These are phyloP conservation scores for Pseudogymnoascus sp. DNA, from an alignment of 2,329 filamentous ascomycete species.

Conservation along the genomic window DNA sequence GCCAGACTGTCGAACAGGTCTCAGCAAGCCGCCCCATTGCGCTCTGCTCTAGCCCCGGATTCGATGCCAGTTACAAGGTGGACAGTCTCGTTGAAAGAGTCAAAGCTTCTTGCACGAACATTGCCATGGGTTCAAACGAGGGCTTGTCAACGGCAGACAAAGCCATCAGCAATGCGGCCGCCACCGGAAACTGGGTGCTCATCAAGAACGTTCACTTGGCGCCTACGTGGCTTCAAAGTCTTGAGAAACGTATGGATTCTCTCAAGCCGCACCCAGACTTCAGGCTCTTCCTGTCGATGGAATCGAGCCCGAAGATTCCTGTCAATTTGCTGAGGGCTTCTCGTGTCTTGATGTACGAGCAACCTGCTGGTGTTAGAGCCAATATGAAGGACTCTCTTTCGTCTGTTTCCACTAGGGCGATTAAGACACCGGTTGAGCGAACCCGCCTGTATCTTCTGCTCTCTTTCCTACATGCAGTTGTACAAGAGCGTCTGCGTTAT, in stretches of 20 bases:
- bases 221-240: slow-evolving; percentile 89
- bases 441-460: slow-evolving; percentile 82
- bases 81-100: slow-evolving; percentile 85
- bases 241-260: slow-evolving; percentile 93
- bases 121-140: slow-evolving; percentile 98
- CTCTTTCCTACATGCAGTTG: slow-evolving; percentile 89
- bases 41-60: slow-evolving; percentile 88
- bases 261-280: slow-evolving; percentile 92
- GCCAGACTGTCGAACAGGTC: slow-evolving; percentile 76
- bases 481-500: slow-evolving; percentile 91
- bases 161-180: slow-evolving; percentile 85
- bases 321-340: slow-evolving; percentile 92
- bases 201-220: slow-evolving; percentile 98
- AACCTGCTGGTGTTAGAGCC: slow-evolving; percentile 89
- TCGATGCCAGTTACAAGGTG: slow-evolving; percentile 98
- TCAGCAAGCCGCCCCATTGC: slow-evolving; percentile 79
- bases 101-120: slow-evolving; percentile 81
- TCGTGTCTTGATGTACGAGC: slow-evolving; percentile 93
- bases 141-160: slow-evolving; percentile 88
- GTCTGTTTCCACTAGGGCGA: slow-evolving; percentile 66
- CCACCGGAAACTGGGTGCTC: slow-evolving; percentile 89
- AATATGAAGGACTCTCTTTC: slow-evolving; percentile 98
- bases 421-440: slow-evolving; percentile 83
- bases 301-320: slow-evolving; percentile 91
- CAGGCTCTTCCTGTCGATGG: slow-evolving; percentile 95